Base-by-base conservation (phyloP, 768 basidiomycete species). In the Steccherinum ochraceum region DNA sequence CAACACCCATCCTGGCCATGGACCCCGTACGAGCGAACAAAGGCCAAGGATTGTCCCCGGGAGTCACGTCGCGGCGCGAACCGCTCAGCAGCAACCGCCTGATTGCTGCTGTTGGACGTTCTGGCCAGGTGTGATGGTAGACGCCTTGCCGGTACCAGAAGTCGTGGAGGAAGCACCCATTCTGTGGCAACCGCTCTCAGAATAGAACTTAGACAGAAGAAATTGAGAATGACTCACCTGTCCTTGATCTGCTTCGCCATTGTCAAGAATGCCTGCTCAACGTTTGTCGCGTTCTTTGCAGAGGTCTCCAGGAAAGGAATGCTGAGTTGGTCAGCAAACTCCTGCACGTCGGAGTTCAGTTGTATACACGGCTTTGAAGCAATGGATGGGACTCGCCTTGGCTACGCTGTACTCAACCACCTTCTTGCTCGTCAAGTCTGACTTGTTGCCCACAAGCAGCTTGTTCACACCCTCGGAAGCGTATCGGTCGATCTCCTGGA, bases 381-480 rank as follows among this genome's bases (percentile, higher is more conserved):
- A n/a, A n/a, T n/a, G n/a, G n/a, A n/a, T n/a, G 4, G 23, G 30
- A 59, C 66, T 48, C 45, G 86, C 89, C 84, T 93, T 92, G 30
- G 90, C 90, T 40, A 84, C 83, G 49, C 81, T 82, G 66, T 93
- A 91, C 67, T 91, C 89, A 43, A 93, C 91, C 56, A 91, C 91
- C 72, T 95, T 94, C 83, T 95, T 94, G 76, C 87, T 88, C 44
- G 92, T 93, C 72, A 95, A 80, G 71, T 99, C 96, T 52, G 93
- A 97, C 76, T 99, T 99, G 79, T 99, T 99, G 47, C 96, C 96
- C 52, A 99, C 91, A 43, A 99, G 82, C 46, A 99, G 75, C 77
- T 98, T 98, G 81, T 98, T 97, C 53, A 99, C 96, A 45, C 93
- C 94, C 62, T 98, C 93, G 1, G 95, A 95, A 46, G 96, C 96